Evolutionary conservation across 495 filamentous ascomycete species (phyloP).

Genomic region (Lentithecium fluviatile): DNA sequence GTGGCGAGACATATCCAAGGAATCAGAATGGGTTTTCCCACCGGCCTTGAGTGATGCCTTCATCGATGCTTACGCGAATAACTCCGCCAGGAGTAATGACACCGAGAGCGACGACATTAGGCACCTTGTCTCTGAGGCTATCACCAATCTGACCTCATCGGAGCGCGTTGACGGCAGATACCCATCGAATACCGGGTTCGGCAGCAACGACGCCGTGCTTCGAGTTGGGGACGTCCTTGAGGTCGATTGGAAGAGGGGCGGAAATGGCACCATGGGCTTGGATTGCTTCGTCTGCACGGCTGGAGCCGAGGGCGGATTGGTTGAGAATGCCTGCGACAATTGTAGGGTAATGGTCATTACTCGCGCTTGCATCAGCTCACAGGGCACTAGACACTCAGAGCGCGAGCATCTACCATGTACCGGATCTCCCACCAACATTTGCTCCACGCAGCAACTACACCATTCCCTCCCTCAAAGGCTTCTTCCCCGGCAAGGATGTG

Average conservation of each 20-base stretch:
- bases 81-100: not conserved
- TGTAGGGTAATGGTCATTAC: not conserved
- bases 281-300: not conserved
- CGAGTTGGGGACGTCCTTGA: not conserved
- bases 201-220: not conserved
- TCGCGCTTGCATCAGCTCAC: not conserved
- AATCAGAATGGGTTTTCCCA: too few species aligned
- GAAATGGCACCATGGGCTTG: not conserved
- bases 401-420: not conserved
- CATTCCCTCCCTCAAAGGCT: not conserved
- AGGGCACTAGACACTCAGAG: not conserved
- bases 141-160: not conserved
- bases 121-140: not conserved
- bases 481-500: not conserved
- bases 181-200: not conserved
- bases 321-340: not conserved
- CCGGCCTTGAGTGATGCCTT: too few species aligned
- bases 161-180: not conserved
- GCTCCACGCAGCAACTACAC: not conserved
- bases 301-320: not conserved
- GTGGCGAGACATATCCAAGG: too few species aligned
- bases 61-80: not conserved
- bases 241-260: not conserved
- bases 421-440: not conserved
- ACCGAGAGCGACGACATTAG: not conserved